Base-by-base conservation (phyloP, 2,329 filamentous ascomycete species). In the Bisporella sp. region DNA sequence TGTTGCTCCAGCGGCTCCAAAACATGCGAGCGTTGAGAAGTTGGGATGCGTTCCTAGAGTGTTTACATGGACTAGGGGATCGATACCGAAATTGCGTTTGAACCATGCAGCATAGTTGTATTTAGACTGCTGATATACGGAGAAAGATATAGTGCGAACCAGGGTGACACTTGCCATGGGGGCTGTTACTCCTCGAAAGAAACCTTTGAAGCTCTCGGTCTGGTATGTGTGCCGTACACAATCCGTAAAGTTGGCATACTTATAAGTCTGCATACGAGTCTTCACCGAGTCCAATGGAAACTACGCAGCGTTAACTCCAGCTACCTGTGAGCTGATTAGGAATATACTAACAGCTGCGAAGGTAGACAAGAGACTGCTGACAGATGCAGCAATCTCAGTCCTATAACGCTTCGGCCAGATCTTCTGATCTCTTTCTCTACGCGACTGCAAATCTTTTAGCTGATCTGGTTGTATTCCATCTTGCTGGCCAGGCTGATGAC, bases 231-330 rank as follows among this genome's bases (percentile, higher is more conserved):
- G 78, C 54, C 75, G 77, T 47, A 90, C 80, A 65, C 87, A 91
- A 67, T 89, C 84, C 64, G 78, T 69, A 68, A 87, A 89, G 58
- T 79, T 87, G 58, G 78, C 76, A 70, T 87, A 91, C 56, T 85
- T 82, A 69, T 93, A 92, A 58, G 86, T 87, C 73, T 95, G 89
- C 82, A 93, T 89, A 63, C 89, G 86, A 50, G 87, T 91, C 74
- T 95, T 95, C 66, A 92, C 85, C 62, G 89, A 92, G 68, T 95
- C 89, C 59, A 95, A 79, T 28, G 89, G 89, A 65, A 92, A 95
- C 64, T 67, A 42, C 48, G 43, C 47, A 6, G 11, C 13, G 54
- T 57, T 31, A 59, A 55, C 35, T 37, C 35, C 8, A 37, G 8
- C n/a, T 37, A 8, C 8, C n/a, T 8, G n/a, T 37, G 48, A 51